Evolutionary conservation across 768 basidiomycete genomes (phyloP).

Genomic region (Suillus subluteus): DNA sequence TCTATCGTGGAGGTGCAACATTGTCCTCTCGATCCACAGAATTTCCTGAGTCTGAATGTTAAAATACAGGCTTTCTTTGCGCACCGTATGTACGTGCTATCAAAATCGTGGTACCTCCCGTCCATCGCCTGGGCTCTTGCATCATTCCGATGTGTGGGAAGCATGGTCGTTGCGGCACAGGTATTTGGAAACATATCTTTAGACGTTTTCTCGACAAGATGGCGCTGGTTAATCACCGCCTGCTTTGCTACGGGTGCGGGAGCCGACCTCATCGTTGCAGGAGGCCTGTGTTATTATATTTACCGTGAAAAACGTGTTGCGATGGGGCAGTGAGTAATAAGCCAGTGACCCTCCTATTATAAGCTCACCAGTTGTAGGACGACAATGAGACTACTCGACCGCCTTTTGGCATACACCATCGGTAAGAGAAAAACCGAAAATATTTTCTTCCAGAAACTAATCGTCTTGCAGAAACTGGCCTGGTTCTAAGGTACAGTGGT

Average conservation of each 20-base stretch:
- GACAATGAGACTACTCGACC: slow-evolving; percentile 2
- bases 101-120: slow-evolving; percentile 17
- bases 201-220: not conserved
- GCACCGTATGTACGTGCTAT: slow-evolving; percentile 26
- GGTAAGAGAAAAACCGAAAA: not conserved
- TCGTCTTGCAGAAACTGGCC: not conserved
- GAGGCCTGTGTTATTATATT: slow-evolving; percentile 25
- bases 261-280: slow-evolving; percentile 23
- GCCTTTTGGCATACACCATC: slow-evolving; percentile 9
- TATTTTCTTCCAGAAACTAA: not conserved
- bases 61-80: slow-evolving; percentile 25
- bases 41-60: not conserved
- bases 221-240: slow-evolving; percentile 25
- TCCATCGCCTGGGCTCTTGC: slow-evolving; percentile 19
- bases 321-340: not conserved
- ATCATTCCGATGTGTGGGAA: slow-evolving; percentile 21
- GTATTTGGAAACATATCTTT: slow-evolving; percentile 18
- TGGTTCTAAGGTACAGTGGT: not conserved
- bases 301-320: not conserved
- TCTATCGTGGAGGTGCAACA: slow-evolving; percentile 25
- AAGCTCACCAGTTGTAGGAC: not conserved
- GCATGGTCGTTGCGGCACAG: slow-evolving; percentile 14
- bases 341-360: not conserved
- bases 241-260: slow-evolving; percentile 23
- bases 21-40: not conserved